Evolutionary conservation across 2,329 filamentous ascomycete genomes (phyloP).

Genomic region (Cladorrhinum sp.): DNA sequence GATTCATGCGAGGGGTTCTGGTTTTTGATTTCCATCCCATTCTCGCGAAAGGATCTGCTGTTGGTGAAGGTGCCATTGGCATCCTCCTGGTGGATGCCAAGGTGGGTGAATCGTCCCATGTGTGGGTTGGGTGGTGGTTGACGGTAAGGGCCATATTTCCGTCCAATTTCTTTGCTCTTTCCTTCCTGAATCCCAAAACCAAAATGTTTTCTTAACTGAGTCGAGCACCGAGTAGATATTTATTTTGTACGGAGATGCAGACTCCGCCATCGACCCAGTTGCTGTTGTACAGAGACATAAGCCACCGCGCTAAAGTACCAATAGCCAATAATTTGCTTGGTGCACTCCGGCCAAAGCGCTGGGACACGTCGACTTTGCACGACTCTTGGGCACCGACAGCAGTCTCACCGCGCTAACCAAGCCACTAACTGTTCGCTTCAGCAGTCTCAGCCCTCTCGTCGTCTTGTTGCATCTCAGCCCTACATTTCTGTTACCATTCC

Average conservation of each 20-base stretch:
- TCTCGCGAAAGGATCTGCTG: conserved; percentile 11
- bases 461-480: conserved; percentile 3
- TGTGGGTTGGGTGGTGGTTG: neutral
- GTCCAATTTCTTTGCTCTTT: neutral
- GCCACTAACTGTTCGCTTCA: conserved; percentile 4
- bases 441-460: neutral
- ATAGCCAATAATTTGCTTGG: conserved; percentile 11
- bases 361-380: conserved; percentile 13
- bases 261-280: neutral
- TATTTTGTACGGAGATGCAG: neutral
- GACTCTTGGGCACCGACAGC: neutral
- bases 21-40: conserved; percentile 17
- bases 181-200: neutral
- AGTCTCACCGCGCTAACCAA: neutral
- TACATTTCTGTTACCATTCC: neutral
- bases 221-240: conserved; percentile 4
- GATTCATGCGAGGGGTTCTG: conserved; percentile 8
- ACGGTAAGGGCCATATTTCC: conserved; percentile 2
- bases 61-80: conserved; percentile 12
- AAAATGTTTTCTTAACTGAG: neutral
- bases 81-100: conserved; percentile 9
- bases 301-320: neutral
- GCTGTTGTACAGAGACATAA: neutral
- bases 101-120: conserved; percentile 4
- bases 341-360: conserved; percentile 12